Conservation (phyloP, 192 early-diverging fungal species). For the Coemansia sp. region DNA sequence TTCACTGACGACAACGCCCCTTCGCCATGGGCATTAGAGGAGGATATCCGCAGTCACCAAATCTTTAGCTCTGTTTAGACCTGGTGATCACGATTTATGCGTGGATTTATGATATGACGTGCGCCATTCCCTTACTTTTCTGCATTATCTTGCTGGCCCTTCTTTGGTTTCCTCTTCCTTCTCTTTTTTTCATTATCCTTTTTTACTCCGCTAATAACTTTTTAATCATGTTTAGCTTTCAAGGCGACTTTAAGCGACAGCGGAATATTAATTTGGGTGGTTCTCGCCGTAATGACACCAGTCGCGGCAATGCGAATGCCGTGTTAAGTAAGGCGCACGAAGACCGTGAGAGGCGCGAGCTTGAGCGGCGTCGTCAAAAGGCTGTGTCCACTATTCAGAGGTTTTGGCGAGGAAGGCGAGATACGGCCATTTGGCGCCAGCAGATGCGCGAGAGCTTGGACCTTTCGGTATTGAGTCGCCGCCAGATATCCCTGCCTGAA, state of each 20-base stretch:
- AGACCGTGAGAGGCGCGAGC: slow-evolving; percentile 72
- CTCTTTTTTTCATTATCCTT: neutral
- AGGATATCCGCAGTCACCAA: neutral
- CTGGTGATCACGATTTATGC: slow-evolving; percentile 7
- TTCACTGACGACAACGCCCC: too few species aligned
- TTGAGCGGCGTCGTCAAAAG: slow-evolving; percentile 62
- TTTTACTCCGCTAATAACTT: neutral
- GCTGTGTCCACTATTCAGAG: slow-evolving; percentile 71
- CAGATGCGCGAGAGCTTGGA: slow-evolving; percentile 31
- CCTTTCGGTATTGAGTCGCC: slow-evolving; percentile 4
- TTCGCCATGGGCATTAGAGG: neutral
- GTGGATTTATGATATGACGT: neutral
- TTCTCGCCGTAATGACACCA: slow-evolving; percentile 66
- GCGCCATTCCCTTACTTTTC: neutral
- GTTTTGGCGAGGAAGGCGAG: slow-evolving; percentile 25
- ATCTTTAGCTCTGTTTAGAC: neutral
- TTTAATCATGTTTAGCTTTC: slow-evolving; percentile 66
- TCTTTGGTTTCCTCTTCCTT: neutral
- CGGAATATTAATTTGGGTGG: slow-evolving; percentile 86
- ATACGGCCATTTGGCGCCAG: slow-evolving; percentile 23
- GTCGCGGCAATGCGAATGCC: slow-evolving; percentile 41
- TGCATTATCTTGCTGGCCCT: neutral
- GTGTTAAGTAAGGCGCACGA: slow-evolving; percentile 72
- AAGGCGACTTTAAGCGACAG: slow-evolving; percentile 77
- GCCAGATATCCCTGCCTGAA: neutral